Evolutionary conservation across 306 rosid genomes (phyloP).

Genomic region (Fragaria vesca): DNA sequence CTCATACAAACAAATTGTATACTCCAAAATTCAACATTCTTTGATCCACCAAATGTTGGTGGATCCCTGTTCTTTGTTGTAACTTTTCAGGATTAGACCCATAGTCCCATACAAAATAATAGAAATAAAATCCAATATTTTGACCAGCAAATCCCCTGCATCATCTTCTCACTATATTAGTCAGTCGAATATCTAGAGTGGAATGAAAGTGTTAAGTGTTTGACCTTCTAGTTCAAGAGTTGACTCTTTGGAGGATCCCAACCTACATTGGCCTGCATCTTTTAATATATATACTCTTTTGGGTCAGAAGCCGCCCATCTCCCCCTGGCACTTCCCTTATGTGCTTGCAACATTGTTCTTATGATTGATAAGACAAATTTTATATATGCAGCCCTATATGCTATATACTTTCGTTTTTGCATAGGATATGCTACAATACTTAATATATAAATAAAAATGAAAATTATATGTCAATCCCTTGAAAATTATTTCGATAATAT

Average conservation of each 20-base stretch:
- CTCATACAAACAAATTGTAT: slow-evolving; percentile 15
- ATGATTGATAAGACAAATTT: not conserved
- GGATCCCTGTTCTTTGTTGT: slow-evolving; percentile 34
- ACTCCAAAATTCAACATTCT: slow-evolving; percentile 47
- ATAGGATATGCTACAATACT: too few relatives aligned
- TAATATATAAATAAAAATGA: too few relatives aligned
- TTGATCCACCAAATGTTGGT: slow-evolving; percentile 45
- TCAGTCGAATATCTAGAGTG: not conserved
- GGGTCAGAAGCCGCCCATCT: not conserved
- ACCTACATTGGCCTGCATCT: not conserved
- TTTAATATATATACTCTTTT: not conserved
- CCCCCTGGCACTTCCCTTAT: not conserved
- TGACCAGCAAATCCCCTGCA: not conserved
- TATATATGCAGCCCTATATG: too few relatives aligned
- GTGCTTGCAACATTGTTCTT: not conserved
- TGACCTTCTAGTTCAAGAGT: slow-evolving; percentile 3
- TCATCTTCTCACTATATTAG: not conserved
- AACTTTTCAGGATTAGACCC: not conserved
- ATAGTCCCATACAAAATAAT: not conserved
- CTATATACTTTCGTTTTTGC: too few relatives aligned
- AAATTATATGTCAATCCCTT: too few relatives aligned
- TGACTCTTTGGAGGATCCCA: not conserved
- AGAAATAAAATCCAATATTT: not conserved
- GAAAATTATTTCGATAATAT: too few relatives aligned
- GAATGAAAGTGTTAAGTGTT: not conserved